Evolutionary conservation across 306 rosid species (phyloP), one percentile per base, ranked within the genome.

Genomic region (Quercus ilex): DNA sequence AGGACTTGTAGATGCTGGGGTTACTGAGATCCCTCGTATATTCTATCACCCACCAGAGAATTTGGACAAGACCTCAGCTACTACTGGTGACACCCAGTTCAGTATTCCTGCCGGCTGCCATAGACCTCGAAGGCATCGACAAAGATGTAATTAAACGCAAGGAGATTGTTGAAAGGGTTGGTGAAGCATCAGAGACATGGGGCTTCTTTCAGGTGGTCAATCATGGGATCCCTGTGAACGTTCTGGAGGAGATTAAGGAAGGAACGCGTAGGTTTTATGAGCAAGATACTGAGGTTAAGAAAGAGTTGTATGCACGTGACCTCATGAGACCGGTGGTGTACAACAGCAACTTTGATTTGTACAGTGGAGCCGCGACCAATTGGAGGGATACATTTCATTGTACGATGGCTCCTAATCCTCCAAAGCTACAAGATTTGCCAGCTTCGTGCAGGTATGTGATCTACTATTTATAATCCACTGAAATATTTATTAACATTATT

Each of bases 1-100:
- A 78, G 92, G 94, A 5, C 89, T 90, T 6, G 89, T 85, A 41
- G 97, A 92, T 80, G 86, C 91, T 20, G 91, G 91, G 0, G 59
- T 89, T 11, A 78, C 90, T 1, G 71, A 85, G 69, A 69, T 93
- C 41, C 94, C 94, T n/a, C 76, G 63, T 4, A 70, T 89, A 1
- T 93, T 93, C 71, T 5, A 78, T 73, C 81, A 78, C 20, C 83
- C 82, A 13, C 85, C 11, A 12, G 79, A 58, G 26, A 17, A 31
- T 3, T 75, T 23, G 43, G 73, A 64, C 10, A 73, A 31, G 4
- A 25, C 65, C 75, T 76, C 82, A 67, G 31, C 53, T 3, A 46
- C 71, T 7, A 46, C 46, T 49, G 58, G 65, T 15, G 18, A 69
- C n/a, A 20, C 62, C 23, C 52, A 79, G 2, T 69, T 62, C 19